Conservation (phyloP, 306 rosid genomes). For the Cicer cuneatum region DNA sequence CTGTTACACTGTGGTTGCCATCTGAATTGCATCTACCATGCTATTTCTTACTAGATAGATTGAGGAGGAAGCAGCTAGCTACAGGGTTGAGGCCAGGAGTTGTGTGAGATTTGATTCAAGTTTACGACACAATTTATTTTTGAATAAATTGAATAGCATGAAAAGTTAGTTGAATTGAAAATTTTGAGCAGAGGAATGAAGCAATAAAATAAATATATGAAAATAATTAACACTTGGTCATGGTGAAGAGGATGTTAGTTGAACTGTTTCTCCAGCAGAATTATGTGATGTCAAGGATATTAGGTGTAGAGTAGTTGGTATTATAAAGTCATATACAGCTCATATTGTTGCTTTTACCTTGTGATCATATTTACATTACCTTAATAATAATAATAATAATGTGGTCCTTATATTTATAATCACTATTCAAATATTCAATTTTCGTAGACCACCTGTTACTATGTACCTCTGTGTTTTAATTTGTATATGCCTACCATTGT, state of each 20-base stretch:
- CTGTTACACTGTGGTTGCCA: not conserved
- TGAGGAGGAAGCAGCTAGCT: not conserved
- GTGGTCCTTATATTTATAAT: constrained; percentile 28
- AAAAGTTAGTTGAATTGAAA: constrained; percentile 49
- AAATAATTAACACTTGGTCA: constrained; percentile 33
- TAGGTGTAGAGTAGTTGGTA: constrained; percentile 63
- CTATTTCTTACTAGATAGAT: not conserved
- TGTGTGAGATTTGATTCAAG: not conserved
- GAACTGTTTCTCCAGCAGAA: constrained; percentile 59
- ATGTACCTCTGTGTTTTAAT: not conserved
- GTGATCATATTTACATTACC: not conserved
- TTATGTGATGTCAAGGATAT: constrained; percentile 47
- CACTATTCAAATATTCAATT: not conserved
- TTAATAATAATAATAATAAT: not conserved
- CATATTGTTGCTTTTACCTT: constrained; percentile 25
- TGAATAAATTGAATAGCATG: constrained; percentile 55
- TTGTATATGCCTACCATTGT: not conserved
- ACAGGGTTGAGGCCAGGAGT: not conserved
- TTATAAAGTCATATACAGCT: constrained; percentile 53
- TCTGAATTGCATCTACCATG: constrained; percentile 7
- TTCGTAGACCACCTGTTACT: not conserved
- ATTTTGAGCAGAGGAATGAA: constrained; percentile 15
- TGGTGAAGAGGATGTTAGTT: constrained; percentile 51
- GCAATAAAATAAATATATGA: constrained; percentile 14
- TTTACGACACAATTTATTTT: constrained; percentile 15